Evolutionary conservation across 192 early-diverging fungal genomes (phyloP), one percentile per base, ranked within the genome.

Genomic region (Nowakowskiella sp.): DNA sequence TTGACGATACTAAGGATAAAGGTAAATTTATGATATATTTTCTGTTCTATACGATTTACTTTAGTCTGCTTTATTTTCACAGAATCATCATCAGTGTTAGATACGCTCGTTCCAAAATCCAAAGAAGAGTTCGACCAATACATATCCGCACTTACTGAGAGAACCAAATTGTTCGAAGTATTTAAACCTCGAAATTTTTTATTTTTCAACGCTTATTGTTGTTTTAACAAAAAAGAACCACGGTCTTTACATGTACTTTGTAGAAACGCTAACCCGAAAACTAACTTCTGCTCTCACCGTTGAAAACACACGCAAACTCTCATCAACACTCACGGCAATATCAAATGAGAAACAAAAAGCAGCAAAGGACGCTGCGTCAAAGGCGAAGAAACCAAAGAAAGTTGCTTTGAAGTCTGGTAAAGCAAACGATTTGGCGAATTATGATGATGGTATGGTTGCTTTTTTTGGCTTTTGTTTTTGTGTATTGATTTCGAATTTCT

Each of bases 271-370:
- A 6, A 33, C 70, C 8, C 58, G 76, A 2, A 57, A 65, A 25
- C 55, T 78, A 4, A 46, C 65, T 9, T 63, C 68, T 6, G 52
- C 67, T 7, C 61, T 75, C 29, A 60, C 34, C 23, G 60, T 78
- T 9, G 76, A 78, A 26, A 72, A 78, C 42, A 59, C 67, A 4
- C 56, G 66, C 31, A 42, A 59, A 13, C 59, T 78, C 8, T 66
- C 76, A 1, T 64, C 76, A 4, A 54, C 64, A 6, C 39, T 78
- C 3, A 71, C 61, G 2, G 72, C 72, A n/a, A 65, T 77, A 30
- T 57, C 66, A 45, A 73, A 68, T 51, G 75, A 77, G 47, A 77
- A 77, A 64, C 75, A 70, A 50, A 73, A 74, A 44, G 67, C 64
- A 9, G 26, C 44, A 26, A 77, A 77, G 56, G 65, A 67, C 19